phyloP scores from a whole-genome alignment of 2,329 filamentous ascomycete genomes.

The Akanthomyces lecanii region DNA sequence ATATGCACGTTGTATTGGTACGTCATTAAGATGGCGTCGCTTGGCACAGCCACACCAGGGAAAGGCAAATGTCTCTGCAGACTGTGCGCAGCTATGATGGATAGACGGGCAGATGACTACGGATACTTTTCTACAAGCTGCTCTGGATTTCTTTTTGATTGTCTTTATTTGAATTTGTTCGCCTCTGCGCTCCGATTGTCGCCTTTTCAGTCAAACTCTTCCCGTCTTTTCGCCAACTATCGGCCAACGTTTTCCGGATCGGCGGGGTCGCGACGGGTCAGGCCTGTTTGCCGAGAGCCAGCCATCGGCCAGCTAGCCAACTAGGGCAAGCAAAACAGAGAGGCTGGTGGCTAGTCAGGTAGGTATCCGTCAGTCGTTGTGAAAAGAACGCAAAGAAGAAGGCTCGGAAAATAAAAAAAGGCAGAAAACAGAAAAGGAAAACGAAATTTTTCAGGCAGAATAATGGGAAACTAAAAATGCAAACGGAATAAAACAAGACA shows the following conservation, averaged over 20 bases:
- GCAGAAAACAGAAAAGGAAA: too few species aligned
- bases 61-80: background rate
- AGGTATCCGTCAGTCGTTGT: too few species aligned
- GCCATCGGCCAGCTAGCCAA: background rate
- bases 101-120: background rate
- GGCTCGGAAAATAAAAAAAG: too few species aligned
- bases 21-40: constrained; percentile 14
- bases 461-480: too few species aligned
- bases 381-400: too few species aligned
- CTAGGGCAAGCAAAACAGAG: background rate
- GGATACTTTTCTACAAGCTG: background rate
- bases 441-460: too few species aligned
- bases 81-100: background rate
- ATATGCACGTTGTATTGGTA: constrained; percentile 6
- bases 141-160: background rate
- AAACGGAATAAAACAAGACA: too few species aligned
- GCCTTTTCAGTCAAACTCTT: background rate
- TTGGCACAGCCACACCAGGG: constrained; percentile 16
- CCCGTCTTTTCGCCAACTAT: background rate
- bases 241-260: constrained; percentile 10
- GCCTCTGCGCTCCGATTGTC: background rate
- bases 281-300: constrained; percentile 9
- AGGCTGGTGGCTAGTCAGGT: too few species aligned
- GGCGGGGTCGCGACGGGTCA: constrained; percentile 7
- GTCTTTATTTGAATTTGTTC: too few species aligned